Base-by-base conservation (phyloP, 192 early-diverging fungal genomes). In the Helicostylum pulchrum region DNA sequence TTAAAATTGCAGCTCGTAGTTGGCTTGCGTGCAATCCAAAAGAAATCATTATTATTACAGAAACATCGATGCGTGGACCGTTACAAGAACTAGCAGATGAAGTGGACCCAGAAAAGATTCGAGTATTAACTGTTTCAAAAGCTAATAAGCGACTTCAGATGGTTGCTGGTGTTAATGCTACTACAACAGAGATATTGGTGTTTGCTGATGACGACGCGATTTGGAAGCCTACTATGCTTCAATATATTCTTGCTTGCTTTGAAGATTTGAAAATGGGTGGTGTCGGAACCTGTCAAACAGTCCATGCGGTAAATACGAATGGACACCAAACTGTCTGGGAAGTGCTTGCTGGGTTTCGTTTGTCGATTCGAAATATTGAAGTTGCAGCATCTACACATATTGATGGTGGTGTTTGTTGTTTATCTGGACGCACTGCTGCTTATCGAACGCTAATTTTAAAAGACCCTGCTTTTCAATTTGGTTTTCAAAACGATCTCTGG, bases 191-290 rank as follows among this genome's bases (percentile, higher is more conserved):
- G 32, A 76, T 85, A 7, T 52, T 78, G 15, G 82, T 85, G 0
- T 85, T 85, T 69, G 80, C 78, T 17, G 82, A 85, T 58, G 84
- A 85, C 57, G 83, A 83, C 42, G 84, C 82, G 10, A 66, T 85
- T 8, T 84, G 84, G 83, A 77, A 74, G 4, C 68, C 72, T 9
- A 81, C 83, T 0, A 80, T 85, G 78, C 61, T 84, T 9, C 59
- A 66, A 19, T 85, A 82, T 66, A 73, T 83, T 44, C 52, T 85
- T 51, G 84, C 84, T 11, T 81, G 82, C 47, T 85, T 85, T 71
- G 84, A 85, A 53, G 79, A 85, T 46, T 64, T 67, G 54, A 56
- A 71, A 48, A 78, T 85, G 77, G 84, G 84, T 2, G 84, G 83
- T 7, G 83, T 85, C 10, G 84, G 83, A 8, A 85, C 82, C 1